Evolutionary conservation across 2,329 filamentous ascomycete genomes (phyloP).

Genomic region (Zasmidium citrigriseum): DNA sequence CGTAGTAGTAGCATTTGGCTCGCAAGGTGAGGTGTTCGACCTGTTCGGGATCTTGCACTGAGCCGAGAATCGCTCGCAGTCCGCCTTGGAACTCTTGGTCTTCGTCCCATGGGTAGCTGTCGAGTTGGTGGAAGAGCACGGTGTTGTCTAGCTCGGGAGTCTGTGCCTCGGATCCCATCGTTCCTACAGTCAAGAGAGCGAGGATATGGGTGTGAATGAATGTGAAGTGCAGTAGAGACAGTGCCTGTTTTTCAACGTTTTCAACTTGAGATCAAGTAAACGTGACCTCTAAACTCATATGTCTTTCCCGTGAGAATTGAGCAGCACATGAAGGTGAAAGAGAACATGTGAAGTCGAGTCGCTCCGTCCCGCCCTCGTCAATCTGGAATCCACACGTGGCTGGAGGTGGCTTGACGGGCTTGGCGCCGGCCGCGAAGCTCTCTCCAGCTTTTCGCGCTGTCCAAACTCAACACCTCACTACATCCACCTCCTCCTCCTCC

Average conservation of each 20-base stretch:
- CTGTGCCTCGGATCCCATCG: slow-evolving; percentile 24
- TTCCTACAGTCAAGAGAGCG: not conserved
- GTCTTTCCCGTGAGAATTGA: too few relatives aligned
- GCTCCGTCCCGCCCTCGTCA: too few relatives aligned
- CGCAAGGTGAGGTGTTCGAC: slow-evolving; percentile 61
- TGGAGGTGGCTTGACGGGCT: too few relatives aligned
- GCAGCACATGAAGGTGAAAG: too few relatives aligned
- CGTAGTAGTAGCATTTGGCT: slow-evolving; percentile 71
- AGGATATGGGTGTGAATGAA: slow-evolving; percentile 5
- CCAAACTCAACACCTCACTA: slow-evolving; percentile 6
- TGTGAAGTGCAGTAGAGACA: not conserved
- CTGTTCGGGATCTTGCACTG: slow-evolving; percentile 56
- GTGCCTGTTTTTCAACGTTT: too few relatives aligned
- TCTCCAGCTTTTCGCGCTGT: not conserved
- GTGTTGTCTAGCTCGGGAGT: slow-evolving; percentile 21
- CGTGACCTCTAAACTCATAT: too few relatives aligned
- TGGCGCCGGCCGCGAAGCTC: too few relatives aligned
- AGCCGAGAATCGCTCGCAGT: slow-evolving; percentile 65
- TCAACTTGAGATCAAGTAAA: too few relatives aligned
- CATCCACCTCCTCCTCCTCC: slow-evolving; percentile 7
- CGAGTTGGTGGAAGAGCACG: slow-evolving; percentile 60
- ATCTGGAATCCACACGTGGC: too few relatives aligned
- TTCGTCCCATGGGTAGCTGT: slow-evolving; percentile 66
- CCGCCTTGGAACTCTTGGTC: slow-evolving; percentile 71
- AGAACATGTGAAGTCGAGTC: too few relatives aligned